phyloP scores from a whole-genome alignment of 768 basidiomycete genomes.

The Lanmaoa pseudosensibilis region DNA sequence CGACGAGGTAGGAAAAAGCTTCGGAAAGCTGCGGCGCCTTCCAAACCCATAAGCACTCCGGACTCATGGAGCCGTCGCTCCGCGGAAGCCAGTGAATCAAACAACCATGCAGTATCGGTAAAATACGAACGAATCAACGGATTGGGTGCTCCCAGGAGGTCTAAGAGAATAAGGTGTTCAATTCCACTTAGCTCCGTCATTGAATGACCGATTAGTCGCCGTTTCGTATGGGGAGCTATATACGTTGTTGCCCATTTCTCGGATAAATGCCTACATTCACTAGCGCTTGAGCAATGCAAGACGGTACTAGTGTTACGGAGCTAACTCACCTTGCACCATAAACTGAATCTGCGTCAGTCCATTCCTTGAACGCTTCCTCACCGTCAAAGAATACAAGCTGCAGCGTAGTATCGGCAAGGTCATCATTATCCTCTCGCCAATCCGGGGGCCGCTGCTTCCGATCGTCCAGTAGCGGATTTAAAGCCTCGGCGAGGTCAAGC shows the following conservation, averaged over 20 bases:
- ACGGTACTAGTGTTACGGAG: neutral
- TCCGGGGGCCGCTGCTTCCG: slow-evolving; percentile 55
- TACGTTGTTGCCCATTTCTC: slow-evolving; percentile 78
- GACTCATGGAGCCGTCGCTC: slow-evolving; percentile 69
- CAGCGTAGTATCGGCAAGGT: slow-evolving; percentile 78
- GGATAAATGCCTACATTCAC: slow-evolving; percentile 72
- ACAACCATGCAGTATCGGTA: slow-evolving; percentile 90
- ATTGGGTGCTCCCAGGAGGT: slow-evolving; percentile 78
- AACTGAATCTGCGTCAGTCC: slow-evolving; percentile 87
- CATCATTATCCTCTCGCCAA: slow-evolving; percentile 67
- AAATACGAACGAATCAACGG: slow-evolving; percentile 82
- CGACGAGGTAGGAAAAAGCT: slow-evolving; percentile 69
- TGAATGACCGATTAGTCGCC: slow-evolving; percentile 54
- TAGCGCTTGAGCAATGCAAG: neutral
- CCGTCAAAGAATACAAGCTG: slow-evolving; percentile 97
- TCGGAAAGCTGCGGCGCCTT: slow-evolving; percentile 43
- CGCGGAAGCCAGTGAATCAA: slow-evolving; percentile 69
- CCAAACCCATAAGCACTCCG: slow-evolving; percentile 56
- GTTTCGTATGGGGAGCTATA: slow-evolving; percentile 57
- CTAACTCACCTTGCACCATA: slow-evolving; percentile 83
- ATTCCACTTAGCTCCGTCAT: slow-evolving; percentile 71
- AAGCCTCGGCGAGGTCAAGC: slow-evolving; percentile 84
- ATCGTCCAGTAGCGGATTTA: slow-evolving; percentile 69
- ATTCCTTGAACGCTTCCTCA: slow-evolving; percentile 91
- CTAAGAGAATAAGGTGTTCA: slow-evolving; percentile 89